Percentiles rank a stretch among this genome's conserved stretches.
Evolutionary conservation across 176 grass and related monocot genomes (phyloP).

Genomic region (Calamus simplicifolius): DNA sequence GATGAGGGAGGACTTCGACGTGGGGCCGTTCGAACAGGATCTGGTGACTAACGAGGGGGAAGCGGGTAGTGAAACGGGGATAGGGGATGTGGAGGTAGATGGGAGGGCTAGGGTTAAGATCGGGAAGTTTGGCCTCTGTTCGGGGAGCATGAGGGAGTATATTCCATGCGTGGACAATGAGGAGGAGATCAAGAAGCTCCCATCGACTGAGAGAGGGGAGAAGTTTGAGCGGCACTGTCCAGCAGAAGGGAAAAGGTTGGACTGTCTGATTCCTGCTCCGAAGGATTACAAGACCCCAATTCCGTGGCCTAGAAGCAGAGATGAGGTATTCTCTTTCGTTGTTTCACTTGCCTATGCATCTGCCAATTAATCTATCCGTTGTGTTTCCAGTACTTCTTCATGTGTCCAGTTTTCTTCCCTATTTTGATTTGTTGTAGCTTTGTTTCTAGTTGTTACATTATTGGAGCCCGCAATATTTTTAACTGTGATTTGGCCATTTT

Average conservation of each 20-base stretch:
- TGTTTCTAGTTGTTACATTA: too few species aligned
- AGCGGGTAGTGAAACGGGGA: not conserved
- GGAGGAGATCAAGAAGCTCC: constrained; percentile 24
- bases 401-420: too few species aligned
- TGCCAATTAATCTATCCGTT: too few species aligned
- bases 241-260: constrained; percentile 14
- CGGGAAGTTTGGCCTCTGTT: constrained; percentile 25
- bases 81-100: constrained; percentile 1
- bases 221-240: constrained; percentile 43
- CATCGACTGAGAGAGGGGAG: constrained; percentile 36
- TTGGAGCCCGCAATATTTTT: too few species aligned
- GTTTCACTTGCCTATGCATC: not conserved
- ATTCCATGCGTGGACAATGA: constrained; percentile 47
- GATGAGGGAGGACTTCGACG: constrained; percentile 34
- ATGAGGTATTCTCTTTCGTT: constrained; percentile 31
- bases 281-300: constrained; percentile 40
- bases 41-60: constrained; percentile 5
- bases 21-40: constrained; percentile 7
- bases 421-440: too few species aligned
- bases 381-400: too few species aligned
- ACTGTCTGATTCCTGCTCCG: constrained; percentile 33
- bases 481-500: too few species aligned
- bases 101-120: constrained; percentile 7
- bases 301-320: constrained; percentile 50
- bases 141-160: constrained; percentile 28